Percentiles rank a stretch among this genome's conserved stretches.
Conservation (phyloP, 768 basidiomycete genomes). For the Termitomyces sp. region DNA sequence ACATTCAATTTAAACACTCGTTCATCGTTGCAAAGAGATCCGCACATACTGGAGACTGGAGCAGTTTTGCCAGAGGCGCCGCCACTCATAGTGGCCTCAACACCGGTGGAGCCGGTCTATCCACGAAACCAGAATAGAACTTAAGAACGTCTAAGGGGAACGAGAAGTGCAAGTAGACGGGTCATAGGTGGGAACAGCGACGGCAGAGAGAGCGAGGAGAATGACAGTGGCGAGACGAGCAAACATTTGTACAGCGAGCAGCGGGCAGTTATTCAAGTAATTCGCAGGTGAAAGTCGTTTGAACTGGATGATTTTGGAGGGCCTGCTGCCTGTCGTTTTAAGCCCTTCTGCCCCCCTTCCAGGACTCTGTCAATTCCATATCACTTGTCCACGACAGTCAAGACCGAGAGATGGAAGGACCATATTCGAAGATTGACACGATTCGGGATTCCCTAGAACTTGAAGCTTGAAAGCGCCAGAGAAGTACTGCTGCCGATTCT, state of each 20-base stretch:
- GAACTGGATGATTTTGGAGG: neutral
- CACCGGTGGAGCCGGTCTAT: neutral
- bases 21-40: neutral
- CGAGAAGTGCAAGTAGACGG: neutral
- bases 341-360: neutral
- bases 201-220: neutral
- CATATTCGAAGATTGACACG: neutral
- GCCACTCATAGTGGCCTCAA: neutral
- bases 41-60: neutral
- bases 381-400: neutral
- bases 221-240: neutral
- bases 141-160: neutral
- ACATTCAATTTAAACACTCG: neutral
- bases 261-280: no score
- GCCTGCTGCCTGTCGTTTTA: neutral
- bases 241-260: neutral
- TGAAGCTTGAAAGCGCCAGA: no score
- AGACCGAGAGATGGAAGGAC: neutral
- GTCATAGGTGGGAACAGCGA: neutral
- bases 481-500: no score
- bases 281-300: neutral
- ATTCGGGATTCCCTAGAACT: no score
- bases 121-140: no score
- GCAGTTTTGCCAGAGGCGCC: neutral
- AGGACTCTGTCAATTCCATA: neutral